Conservation (phyloP, 2,329 filamentous ascomycete genomes). For the Cylindrodendrum hubeiense region DNA sequence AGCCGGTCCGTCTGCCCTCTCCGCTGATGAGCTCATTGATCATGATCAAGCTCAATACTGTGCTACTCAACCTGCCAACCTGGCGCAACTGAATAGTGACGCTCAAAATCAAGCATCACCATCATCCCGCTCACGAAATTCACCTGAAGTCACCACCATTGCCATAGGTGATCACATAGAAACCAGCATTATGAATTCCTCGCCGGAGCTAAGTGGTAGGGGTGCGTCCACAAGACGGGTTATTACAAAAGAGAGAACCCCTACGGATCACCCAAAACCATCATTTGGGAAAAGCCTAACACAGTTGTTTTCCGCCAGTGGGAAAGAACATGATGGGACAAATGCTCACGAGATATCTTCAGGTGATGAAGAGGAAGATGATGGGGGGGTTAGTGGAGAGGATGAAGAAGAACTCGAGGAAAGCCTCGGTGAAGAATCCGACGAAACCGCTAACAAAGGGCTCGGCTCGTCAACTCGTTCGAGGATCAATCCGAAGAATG, state of each 20-base stretch:
- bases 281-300: conserved; percentile 35
- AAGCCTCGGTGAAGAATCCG: conserved; percentile 48
- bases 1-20: not conserved
- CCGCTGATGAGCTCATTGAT: not conserved
- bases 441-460: not conserved
- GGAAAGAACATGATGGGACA: not conserved
- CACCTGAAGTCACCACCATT: conserved; percentile 31
- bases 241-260: conserved; percentile 2
- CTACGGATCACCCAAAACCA: conserved; percentile 20
- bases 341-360: conserved; percentile 25
- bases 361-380: conserved; percentile 24
- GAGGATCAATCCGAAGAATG: not conserved
- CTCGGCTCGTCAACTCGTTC: not conserved
- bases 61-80: conserved; percentile 24
- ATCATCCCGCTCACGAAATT: conserved; percentile 9
- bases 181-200: not conserved
- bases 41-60: conserved; percentile 36
- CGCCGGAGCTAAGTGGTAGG: not conserved
- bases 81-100: conserved; percentile 6
- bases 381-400: conserved; percentile 26
- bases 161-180: conserved; percentile 37
- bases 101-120: conserved; percentile 18
- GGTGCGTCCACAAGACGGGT: not conserved
- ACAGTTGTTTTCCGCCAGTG: conserved; percentile 36
- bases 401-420: conserved; percentile 64